phyloP scores from a whole-genome alignment of 495 filamentous ascomycete species.

The Hapsidospora chrysogenum region DNA sequence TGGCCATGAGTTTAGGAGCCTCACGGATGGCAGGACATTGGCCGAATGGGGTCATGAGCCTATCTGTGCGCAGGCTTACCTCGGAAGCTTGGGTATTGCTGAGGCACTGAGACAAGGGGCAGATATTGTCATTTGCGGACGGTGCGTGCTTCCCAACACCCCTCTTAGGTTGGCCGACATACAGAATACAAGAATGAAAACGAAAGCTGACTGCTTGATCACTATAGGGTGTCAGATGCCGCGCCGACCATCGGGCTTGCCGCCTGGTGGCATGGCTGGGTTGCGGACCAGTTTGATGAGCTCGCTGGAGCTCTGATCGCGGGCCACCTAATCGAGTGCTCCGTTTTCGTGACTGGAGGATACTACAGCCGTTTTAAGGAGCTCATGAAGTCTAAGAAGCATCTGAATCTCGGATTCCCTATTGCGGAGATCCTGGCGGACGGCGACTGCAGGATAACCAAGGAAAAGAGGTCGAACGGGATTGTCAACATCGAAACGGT shows the following conservation, averaged over 20 bases:
- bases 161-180: too few species aligned
- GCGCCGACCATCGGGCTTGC: conserved; percentile 24
- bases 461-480: conserved; percentile 6
- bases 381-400: conserved; percentile 15
- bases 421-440: conserved; percentile 38
- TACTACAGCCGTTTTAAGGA: conserved; percentile 43
- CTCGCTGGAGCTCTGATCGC: conserved; percentile 35
- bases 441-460: conserved; percentile 24
- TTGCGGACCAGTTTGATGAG: conserved; percentile 23
- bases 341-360: conserved; percentile 35
- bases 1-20: too few species aligned
- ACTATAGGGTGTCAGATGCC: conserved; percentile 34
- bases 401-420: conserved; percentile 36
- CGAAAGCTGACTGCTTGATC: too few species aligned
- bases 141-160: too few species aligned
- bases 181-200: too few species aligned
- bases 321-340: too few species aligned
- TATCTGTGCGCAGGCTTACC: too few species aligned
- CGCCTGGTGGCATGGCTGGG: conserved; percentile 32
- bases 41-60: too few species aligned
- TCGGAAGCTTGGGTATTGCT: conserved; percentile 28
- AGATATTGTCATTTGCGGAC: conserved; percentile 35
- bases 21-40: too few species aligned
- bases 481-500: conserved; percentile 3
- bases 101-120: conserved; percentile 29